Conservation (phyloP, 805 yeast species). For the Candida fluviatilis region DNA sequence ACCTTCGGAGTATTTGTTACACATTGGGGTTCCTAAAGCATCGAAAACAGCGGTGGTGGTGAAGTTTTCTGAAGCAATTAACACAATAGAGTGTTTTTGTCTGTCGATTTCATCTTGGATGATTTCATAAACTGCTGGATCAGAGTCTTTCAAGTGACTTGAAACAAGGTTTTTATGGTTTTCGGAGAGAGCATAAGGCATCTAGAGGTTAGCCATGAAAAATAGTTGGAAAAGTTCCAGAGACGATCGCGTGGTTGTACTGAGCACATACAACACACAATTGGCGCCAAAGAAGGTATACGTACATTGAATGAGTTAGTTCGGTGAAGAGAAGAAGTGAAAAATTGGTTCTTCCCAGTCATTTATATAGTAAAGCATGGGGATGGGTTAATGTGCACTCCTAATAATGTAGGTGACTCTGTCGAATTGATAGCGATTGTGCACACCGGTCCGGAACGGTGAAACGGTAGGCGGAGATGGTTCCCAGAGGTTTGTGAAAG, state of each 20-base stretch:
- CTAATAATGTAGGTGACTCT: too few species aligned
- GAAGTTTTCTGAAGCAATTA: constrained; percentile 96
- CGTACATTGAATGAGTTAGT: too few species aligned
- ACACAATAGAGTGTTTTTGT: constrained; percentile 88
- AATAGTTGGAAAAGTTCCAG: neutral
- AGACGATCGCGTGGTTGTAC: neutral
- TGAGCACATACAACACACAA: neutral
- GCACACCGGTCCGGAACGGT: too few species aligned
- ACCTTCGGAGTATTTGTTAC: constrained; percentile 98
- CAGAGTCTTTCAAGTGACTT: constrained; percentile 60
- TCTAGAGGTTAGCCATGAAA: neutral
- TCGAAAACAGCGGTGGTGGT: constrained; percentile 95
- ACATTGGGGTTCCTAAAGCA: constrained; percentile 95
- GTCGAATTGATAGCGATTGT: too few species aligned
- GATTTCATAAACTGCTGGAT: constrained; percentile 74
- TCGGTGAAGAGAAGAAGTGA: too few species aligned
- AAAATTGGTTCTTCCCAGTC: too few species aligned
- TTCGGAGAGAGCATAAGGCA: constrained; percentile 36
- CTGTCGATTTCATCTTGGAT: constrained; percentile 79
- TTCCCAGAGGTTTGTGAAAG: too few species aligned
- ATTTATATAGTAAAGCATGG: too few species aligned
- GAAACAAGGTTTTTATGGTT: constrained; percentile 52
- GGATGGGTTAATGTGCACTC: too few species aligned
- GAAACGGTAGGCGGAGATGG: too few species aligned
- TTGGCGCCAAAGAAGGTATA: neutral